A percentile compares a stretch with the other conserved stretches of the same genome.
These are phyloP conservation scores for Cordyceps cateniannulata DNA, from an alignment of 2,329 filamentous ascomycete genomes.

Conservation along the genomic window DNA sequence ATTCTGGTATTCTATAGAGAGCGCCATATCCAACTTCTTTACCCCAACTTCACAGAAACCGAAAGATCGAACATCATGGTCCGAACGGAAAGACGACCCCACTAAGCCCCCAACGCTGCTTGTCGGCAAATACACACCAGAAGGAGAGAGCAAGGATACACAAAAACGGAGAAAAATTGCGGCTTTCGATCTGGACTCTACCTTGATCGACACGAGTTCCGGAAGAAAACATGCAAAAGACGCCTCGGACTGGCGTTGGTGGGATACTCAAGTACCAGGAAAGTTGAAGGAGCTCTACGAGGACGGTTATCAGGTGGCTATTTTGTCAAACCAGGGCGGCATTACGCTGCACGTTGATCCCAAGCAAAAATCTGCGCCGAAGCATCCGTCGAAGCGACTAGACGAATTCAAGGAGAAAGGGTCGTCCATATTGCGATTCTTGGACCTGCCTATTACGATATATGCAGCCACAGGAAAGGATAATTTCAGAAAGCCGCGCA, in stretches of 20 bases:
- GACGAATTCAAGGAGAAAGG: conserved; percentile 79
- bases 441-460: conserved; percentile 70
- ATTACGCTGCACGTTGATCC: conserved; percentile 66
- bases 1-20: conserved; percentile 39
- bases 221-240: conserved; percentile 70
- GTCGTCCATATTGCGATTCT: conserved; percentile 57
- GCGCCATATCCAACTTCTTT: conserved; percentile 77
- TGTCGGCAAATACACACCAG: conserved; percentile 62
- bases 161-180: conserved; percentile 53
- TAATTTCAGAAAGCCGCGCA: conserved; percentile 76
- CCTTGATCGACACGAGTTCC: conserved; percentile 71
- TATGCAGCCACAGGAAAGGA: conserved; percentile 86
- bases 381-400: conserved; percentile 52
- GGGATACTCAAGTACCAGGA: conserved; percentile 64
- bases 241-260: conserved; percentile 90
- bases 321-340: conserved; percentile 86
- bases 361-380: conserved; percentile 61
- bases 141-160: conserved; percentile 24
- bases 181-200: conserved; percentile 78
- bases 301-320: conserved; percentile 67
- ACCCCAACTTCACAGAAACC: conserved; percentile 79
- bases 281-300: conserved; percentile 61
- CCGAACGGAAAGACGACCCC: conserved; percentile 50
- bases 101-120: conserved; percentile 55
- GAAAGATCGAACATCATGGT: conserved; percentile 68